Conservation (phyloP, 495 filamentous ascomycete genomes). For the Penicillium riverlandense region DNA sequence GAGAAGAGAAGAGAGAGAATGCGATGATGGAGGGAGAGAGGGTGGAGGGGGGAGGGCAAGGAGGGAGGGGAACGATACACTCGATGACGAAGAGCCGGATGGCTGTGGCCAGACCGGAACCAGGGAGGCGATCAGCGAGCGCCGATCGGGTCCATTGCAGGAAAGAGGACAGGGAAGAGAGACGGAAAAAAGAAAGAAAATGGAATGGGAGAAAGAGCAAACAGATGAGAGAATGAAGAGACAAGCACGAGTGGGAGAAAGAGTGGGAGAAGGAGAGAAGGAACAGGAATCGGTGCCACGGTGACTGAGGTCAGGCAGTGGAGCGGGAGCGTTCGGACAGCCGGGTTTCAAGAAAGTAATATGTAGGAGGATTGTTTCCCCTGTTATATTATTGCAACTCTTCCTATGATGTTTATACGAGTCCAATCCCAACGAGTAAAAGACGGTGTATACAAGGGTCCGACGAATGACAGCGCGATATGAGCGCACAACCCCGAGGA, state of each 20-base stretch:
- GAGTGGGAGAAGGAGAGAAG: conserved; percentile 5
- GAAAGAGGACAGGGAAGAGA: conserved; percentile 10
- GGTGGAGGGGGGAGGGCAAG: conserved; percentile 5
- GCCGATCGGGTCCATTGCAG: conserved; percentile 7
- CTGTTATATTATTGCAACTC: no score
- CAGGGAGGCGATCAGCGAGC: conserved; percentile 2
- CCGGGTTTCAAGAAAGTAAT: background rate
- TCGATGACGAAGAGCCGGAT: conserved; percentile 19
- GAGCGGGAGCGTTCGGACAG: conserved; percentile 5
- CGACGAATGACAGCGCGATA: conserved; percentile 33
- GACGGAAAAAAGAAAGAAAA: background rate
- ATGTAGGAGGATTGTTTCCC: background rate
- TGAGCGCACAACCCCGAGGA: conserved; percentile 44
- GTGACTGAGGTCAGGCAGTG: conserved; percentile 8
- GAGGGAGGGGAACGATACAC: conserved; percentile 6
- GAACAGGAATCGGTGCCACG: conserved; percentile 7
- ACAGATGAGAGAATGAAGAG: conserved; percentile 3
- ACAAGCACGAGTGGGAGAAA: conserved; percentile 6
- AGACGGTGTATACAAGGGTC: conserved; percentile 15
- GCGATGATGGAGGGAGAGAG: conserved; percentile 3
- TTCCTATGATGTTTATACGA: background rate
- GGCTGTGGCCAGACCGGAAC: conserved; percentile 20
- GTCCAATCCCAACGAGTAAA: background rate
- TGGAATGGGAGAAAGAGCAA: background rate
- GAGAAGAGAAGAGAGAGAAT: conserved; percentile 4